Conservation (phyloP, 2,329 filamentous ascomycete species). For the Aureobasidium namibiae region DNA sequence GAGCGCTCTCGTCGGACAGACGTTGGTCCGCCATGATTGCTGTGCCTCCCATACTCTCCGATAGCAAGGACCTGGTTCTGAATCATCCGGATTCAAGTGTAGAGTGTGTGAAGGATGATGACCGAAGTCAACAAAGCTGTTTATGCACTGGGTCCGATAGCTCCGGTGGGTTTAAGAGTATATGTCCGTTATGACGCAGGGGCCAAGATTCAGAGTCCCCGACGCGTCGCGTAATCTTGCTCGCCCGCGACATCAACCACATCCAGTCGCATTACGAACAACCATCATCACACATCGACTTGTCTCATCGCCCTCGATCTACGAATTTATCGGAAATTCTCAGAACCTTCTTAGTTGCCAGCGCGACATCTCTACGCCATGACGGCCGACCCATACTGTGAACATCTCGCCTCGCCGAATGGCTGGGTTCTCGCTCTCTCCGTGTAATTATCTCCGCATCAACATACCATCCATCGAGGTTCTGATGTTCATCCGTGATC, state of each 20-base stretch:
- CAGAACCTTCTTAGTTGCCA: background rate
- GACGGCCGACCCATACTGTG: constrained; percentile 15
- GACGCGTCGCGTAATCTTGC: constrained; percentile 5
- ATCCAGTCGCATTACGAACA: background rate
- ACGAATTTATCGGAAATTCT: background rate
- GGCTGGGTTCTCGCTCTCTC: constrained; percentile 15
- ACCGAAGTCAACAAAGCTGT: no score
- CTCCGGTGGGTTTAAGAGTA: no score
- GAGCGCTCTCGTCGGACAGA: no score
- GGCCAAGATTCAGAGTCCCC: background rate
- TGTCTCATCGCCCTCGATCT: background rate
- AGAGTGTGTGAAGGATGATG: no score
- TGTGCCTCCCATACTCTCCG: no score
- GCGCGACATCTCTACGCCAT: background rate
- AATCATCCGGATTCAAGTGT: no score
- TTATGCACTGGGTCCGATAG: no score
- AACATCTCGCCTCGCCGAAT: constrained; percentile 16
- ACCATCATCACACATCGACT: background rate
- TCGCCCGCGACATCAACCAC: background rate
- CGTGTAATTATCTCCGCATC: constrained; percentile 3
- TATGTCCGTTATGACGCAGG: no score
- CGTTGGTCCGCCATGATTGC: no score
- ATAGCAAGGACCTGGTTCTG: no score
- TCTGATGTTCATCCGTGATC: background rate
- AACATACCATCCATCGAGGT: background rate